Base-by-base conservation (phyloP, 441 rosid genomes). In the Pelargonium fulgidum region DNA sequence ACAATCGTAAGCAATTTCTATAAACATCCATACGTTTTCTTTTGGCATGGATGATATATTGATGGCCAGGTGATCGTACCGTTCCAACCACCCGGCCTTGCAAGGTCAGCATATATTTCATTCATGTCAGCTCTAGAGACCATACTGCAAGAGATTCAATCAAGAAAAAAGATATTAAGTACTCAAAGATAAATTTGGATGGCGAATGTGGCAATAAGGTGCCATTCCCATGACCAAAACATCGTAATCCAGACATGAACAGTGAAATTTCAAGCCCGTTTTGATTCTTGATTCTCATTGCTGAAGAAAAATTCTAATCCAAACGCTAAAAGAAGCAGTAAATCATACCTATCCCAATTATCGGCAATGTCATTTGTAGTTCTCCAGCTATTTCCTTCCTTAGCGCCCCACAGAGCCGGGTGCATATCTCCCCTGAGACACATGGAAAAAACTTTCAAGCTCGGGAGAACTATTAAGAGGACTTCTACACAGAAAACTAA, bases 51-150 rank as follows among this genome's bases (percentile, higher is more conserved):
- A 56, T 17, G 62, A 19, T 17, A 56, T 19, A 11, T 56, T 33
- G 39, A 33, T 33, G 39, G 4, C 39, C 4, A 12, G 4, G 3
- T 26, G 45, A 13, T 67, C 78, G 56, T 33, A 86, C 89, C 91
- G 67, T 86, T 89, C 89, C 90, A 86, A 75, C 90, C 90, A 58
- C 91, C 91, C 67, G 90, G 94, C 75, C 88, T 81, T 19, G 94
- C 94, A 79, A 72, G 82, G 48, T 79, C 82, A 4, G 90, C 94
- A 13, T 86, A 86, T 59, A 81, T 58, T 72, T 89, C 91, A 61
- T 89, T 89, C 78, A 79, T 77, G 68, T 89, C 94, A n/a, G 89
- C 88, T 74, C 84, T 78, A 19, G 86, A 71, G 20, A 86, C 68
- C 90, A 86, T 83, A 81, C 90, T 89, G 80, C 74, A 58, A 75